Conservation (phyloP, 169 alveolate species). For the Babesia divergens region DNA sequence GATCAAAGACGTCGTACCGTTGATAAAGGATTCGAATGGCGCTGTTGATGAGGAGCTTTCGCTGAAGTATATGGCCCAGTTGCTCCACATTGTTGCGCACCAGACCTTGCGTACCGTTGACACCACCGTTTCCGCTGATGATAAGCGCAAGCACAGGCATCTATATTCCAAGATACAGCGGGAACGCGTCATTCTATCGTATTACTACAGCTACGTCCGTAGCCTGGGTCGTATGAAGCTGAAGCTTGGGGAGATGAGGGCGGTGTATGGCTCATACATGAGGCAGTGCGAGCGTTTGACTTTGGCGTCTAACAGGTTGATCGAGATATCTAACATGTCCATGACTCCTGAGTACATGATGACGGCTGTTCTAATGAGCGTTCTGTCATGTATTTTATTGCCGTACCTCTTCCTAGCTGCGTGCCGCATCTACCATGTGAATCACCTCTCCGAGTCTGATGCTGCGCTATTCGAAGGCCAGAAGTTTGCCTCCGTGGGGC, state of each 20-base stretch:
- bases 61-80: constrained; percentile 20
- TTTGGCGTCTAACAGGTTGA: background rate
- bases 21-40: constrained; percentile 26
- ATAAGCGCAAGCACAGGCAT: background rate
- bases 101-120: constrained; percentile 30
- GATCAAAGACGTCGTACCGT: constrained; percentile 27
- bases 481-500: background rate
- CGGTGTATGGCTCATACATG: background rate
- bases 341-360: constrained; percentile 27
- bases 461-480: background rate
- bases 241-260: constrained; percentile 1
- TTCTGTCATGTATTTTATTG: background rate
- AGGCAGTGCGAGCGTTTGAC: constrained; percentile 14
- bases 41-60: constrained; percentile 28
- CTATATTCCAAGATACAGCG: background rate
- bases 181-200: background rate
- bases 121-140: constrained; percentile 6
- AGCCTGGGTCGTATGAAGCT: constrained; percentile 28
- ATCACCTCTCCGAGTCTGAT: background rate
- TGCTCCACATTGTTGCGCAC: constrained; percentile 41
- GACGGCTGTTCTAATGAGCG: background rate
- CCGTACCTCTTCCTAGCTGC: constrained; percentile 1
- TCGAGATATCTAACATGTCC: background rate
- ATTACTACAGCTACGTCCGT: constrained; percentile 20
- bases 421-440: background rate